Conservation (phyloP, 2,329 filamentous ascomycete genomes). For the Alternaria infectoria region DNA sequence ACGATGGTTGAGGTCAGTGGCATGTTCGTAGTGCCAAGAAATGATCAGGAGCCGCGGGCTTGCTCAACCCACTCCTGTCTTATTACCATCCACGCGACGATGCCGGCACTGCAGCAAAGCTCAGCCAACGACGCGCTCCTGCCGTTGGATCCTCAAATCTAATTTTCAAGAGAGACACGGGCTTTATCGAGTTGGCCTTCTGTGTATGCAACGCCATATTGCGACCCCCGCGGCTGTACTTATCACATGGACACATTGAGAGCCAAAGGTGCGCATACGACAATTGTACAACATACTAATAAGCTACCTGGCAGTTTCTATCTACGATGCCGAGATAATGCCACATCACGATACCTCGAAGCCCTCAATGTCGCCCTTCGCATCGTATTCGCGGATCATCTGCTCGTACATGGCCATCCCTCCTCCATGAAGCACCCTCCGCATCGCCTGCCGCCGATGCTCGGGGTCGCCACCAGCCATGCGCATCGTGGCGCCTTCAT, state of each 20-base stretch:
- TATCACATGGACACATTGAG: not conserved
- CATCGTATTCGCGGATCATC: constrained; percentile 9
- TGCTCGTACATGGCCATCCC: constrained; percentile 11
- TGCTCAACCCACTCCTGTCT: too few relatives aligned
- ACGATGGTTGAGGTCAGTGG: too few relatives aligned
- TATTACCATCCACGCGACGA: not conserved
- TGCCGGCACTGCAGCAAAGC: not conserved
- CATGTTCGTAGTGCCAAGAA: too few relatives aligned
- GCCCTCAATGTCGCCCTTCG: constrained; percentile 10
- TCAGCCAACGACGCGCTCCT: not conserved
- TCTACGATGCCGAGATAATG: not conserved
- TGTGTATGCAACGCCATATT: not conserved
- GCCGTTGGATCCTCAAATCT: not conserved
- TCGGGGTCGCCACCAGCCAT: not conserved
- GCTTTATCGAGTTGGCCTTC: not conserved
- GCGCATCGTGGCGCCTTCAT: constrained; percentile 2
- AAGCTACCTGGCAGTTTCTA: not conserved
- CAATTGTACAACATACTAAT: not conserved
- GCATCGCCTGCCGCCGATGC: constrained; percentile 1
- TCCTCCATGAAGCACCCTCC: constrained; percentile 5
- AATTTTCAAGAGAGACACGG: not conserved
- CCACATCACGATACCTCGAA: constrained; percentile 5
- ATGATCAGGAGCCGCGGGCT: too few relatives aligned
- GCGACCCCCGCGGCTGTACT: not conserved
- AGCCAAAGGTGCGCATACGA: not conserved